Base-by-base conservation (phyloP, 2,329 filamentous ascomycete species). In the Blumeriella jaapii region DNA sequence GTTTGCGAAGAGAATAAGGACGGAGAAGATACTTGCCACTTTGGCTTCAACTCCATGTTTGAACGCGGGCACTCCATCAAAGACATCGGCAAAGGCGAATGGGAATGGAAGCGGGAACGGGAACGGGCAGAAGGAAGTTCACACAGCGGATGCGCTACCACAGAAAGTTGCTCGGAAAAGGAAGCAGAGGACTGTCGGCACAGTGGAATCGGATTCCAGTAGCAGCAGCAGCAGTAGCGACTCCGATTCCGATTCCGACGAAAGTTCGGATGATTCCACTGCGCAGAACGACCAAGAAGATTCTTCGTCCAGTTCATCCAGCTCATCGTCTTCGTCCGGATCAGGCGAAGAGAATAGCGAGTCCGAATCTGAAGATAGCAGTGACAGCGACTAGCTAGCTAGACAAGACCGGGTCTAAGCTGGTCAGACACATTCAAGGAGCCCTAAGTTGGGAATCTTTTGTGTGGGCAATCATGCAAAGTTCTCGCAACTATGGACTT, bases 1-100 rank as follows among this genome's bases (percentile, higher is more conserved):
- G 16, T 61, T 75, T 33, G 63, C 74, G 29, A 77, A 74, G 61
- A 69, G 74, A 35, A 74, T 77, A 62, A 69, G 74, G 19, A 69
- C 73, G 6, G 73, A 78, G 54, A 61, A 65, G 43, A 62, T 78
- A 18, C 46, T 74, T 20, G 65, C 65, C 19, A 66, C 71, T 48
- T 58, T 78, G 14, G 43, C 40, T 24, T 37, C 43, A 13, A 39
- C 35, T n/a, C 38, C 40, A 19, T 38, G 36, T 10, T 13, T 9
- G 10, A 44, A 10, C 32, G n/a, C n/a, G n/a, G 29, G 30, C 13
- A 12, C 17, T 27, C 11, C 19, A 20, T 27, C n/a, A 10, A 40
- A 37, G 22, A 38, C 32, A 10, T 28, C 14, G 46, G 31, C 14
- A 36, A 38, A 11, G n/a, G n/a, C n/a, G n/a, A 20, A 29, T 16